These are phyloP conservation scores for Flaveria robusta DNA, from an alignment of 129 eudicot genomes.

Conservation along the genomic window DNA sequence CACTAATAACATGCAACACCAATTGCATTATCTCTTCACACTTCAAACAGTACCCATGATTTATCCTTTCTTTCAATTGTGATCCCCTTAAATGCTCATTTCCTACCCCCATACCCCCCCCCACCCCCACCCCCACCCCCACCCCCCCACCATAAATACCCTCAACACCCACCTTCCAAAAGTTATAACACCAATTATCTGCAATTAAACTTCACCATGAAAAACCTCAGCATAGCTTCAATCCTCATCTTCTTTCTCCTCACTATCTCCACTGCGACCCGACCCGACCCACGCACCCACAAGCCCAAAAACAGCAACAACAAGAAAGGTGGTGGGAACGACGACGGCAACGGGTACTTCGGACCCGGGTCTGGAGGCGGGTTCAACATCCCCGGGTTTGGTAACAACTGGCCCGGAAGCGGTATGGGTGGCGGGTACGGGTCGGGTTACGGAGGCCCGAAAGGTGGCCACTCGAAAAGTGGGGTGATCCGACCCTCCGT, in stretches of 20 bases:
- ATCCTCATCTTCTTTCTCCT: slow-evolving; percentile 38
- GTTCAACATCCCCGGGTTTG: slow-evolving; percentile 69
- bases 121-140: neutral
- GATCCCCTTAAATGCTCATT: slow-evolving; percentile 32
- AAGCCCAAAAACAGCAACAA: slow-evolving; percentile 28
- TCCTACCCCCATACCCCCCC: neutral
- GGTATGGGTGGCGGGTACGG: slow-evolving; percentile 76
- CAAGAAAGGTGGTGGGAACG: slow-evolving; percentile 33
- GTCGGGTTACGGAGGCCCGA: slow-evolving; percentile 73
- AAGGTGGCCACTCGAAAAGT: slow-evolving; percentile 66
- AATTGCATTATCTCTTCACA: neutral
- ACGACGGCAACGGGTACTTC: slow-evolving; percentile 41
- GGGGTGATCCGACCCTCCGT: slow-evolving; percentile 55
- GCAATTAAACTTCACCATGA: slow-evolving; percentile 22
- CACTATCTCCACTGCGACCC: slow-evolving; percentile 32
- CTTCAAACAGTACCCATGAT: neutral
- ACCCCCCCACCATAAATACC: slow-evolving; percentile 39
- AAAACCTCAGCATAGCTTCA: slow-evolving; percentile 28
- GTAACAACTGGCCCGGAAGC: slow-evolving; percentile 40
- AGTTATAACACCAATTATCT: neutral
- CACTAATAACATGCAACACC: neutral
- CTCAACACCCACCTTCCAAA: slow-evolving; percentile 31
- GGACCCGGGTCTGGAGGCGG: slow-evolving; percentile 74
- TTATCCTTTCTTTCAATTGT: slow-evolving; percentile 31
- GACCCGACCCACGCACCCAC: slow-evolving; percentile 34